Evolutionary conservation across 495 filamentous ascomycete genomes (phyloP), one percentile per base, ranked within the genome.

Genomic region (Penicillium cosmopolitanum): DNA sequence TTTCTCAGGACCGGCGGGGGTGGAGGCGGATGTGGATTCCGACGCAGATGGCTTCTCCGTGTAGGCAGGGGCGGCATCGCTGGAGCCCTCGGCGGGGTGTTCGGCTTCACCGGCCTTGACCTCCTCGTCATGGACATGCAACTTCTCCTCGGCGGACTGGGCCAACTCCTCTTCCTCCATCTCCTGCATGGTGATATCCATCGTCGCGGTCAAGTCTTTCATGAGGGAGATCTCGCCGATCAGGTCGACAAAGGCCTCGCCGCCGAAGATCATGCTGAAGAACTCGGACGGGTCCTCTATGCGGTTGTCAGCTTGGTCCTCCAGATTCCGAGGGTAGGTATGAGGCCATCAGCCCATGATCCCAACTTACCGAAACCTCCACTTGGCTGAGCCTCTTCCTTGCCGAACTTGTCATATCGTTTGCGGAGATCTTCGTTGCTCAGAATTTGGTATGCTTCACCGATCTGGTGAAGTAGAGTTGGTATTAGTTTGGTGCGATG

Each of bases 261-360:
- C 95, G 61, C 95, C 95, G 66, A 99, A 99, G 58, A 99, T 98
- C 83, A 92, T 96, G 63, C 91, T 87, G 74, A 99, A 98, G 85
- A 99, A 99, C 77, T 99, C 96, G 44, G 92, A 85, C 0, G 95
- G 96, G 66, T 99, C 95, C 80, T 91, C 89, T 88, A 63, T 58
- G 19, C 16, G 16, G 16, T 44, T 44, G 16, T 44, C 16, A 48
- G 51, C 12, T 13, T 10, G 36, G n/a, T 13, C 36, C 15, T 38
- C 15, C 12, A 13, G 36, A n/a, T n/a, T 5, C 11, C 15, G 36
- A 4, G 36, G 36, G 15, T 12, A 38, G 15, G 12, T n/a, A 38
- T 38, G 4, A 38, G 11, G 12, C 4, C 1, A 12, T 38, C 36
- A 38, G 11, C 12, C 10, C 12, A 4, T 38, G 0, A 38, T 12